A percentile compares a stretch with the other conserved stretches of the same genome.
Evolutionary conservation across 2,329 filamentous ascomycete genomes (phyloP).

Genomic region (Chaetomium olivaceum): DNA sequence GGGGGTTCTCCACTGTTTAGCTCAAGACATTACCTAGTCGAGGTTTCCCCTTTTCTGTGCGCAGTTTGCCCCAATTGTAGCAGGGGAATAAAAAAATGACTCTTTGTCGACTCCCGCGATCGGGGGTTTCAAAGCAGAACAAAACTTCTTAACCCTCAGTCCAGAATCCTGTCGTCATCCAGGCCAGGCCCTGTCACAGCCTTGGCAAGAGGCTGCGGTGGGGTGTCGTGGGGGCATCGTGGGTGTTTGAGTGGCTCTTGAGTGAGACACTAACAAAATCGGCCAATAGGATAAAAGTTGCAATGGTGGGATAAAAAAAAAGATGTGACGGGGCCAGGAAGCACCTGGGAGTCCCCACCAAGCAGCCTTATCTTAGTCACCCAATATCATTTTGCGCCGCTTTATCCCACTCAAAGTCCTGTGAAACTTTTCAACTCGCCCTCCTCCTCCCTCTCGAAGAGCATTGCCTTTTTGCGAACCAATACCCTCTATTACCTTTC

Average conservation of each 20-base stretch:
- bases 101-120: constrained; percentile 12
- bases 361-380: constrained; percentile 25
- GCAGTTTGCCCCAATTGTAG: neutral
- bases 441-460: neutral
- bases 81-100: constrained; percentile 16
- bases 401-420: constrained; percentile 20
- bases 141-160: constrained; percentile 10
- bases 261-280: constrained; percentile 11
- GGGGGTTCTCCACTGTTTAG: constrained; percentile 1
- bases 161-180: constrained; percentile 25
- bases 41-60: neutral
- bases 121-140: constrained; percentile 3
- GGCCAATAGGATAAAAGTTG: constrained; percentile 29
- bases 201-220: constrained; percentile 12
- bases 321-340: constrained; percentile 17
- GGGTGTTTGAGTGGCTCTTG: constrained; percentile 16
- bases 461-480: neutral
- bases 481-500: neutral
- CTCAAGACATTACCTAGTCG: neutral
- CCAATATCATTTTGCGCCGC: constrained; percentile 19
- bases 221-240: constrained; percentile 16
- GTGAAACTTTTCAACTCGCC: constrained; percentile 13
- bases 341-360: constrained; percentile 10
- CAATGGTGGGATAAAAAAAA: constrained; percentile 23
- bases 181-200: constrained; percentile 8